Base-by-base conservation (phyloP, 805 yeast species). In the Starmerella bacillaris region DNA sequence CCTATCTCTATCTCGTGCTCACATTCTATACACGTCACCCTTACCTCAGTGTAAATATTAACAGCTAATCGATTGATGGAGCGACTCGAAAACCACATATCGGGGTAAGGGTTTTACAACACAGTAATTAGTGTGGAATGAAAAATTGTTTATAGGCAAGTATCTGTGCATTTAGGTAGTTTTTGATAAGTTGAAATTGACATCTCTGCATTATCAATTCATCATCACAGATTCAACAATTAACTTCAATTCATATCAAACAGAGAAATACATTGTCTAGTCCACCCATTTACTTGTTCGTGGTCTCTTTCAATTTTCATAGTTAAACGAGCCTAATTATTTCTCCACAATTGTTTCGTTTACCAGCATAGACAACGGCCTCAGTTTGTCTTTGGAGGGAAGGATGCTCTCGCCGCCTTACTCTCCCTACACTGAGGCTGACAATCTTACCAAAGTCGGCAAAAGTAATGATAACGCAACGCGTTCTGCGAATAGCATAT, bases 361-460 rank as follows among this genome's bases (percentile, higher is more conserved):
- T 5, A 31, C 27, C 5, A 16, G 19, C 9, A 31, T 20, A 18
- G 9, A 35, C 29, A 21, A 17, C 11, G 12, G 17, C 37, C 29
- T 26, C 29, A 26, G 16, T 26, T 26, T n/a, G n/a, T n/a, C n/a
- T n/a, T n/a, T n/a, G n/a, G 29, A n/a, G 31, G 35, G 34, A 16
- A 33, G 51, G 18, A 52, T 52, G 52, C 48, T 51, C 11, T 52
- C 56, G 18, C 56, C 56, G n/a, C 56, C 56, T 3, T 40, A 49
- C 31, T 52, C 56, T 24, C 55, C 56, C 5, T 46, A 43, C 28
- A 8, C 16, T 11, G 29, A n/a, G n/a, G n/a, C n/a, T n/a, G n/a
- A n/a, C n/a, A n/a, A n/a, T n/a, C n/a, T n/a, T n/a, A n/a, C n/a
- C n/a, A n/a, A n/a, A n/a, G n/a, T n/a, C n/a, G n/a, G n/a, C n/a